Evolutionary conservation across 495 filamentous ascomycete species (phyloP), one percentile per base, ranked within the genome.

Genomic region (Aspergillus cavernicola): DNA sequence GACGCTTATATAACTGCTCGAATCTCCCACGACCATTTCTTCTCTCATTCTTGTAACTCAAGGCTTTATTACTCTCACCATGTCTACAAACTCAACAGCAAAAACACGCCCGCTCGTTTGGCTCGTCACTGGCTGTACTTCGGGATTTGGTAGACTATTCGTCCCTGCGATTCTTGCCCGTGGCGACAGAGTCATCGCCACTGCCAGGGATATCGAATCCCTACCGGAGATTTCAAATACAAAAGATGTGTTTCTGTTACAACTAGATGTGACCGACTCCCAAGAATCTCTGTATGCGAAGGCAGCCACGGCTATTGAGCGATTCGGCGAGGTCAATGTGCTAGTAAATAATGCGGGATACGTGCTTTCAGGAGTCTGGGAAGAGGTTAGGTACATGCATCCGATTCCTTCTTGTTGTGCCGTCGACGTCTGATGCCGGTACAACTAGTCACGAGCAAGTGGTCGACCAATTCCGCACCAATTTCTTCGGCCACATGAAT

Each of bases 151-250:
- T 19, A 3, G 18, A 19, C 36, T 38, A 2, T 38, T 38, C 12
- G 69, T 69, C 15, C 60, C 64, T 13, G 66, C 68, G 4, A 67
- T 77, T 24, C 66, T 76, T n/a, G 59, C 69, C 7, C 68, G 73
- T 18, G 81, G 79, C 1, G 77, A 82, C 64, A 65, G 61, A 42
- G 77, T 79, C 36, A 76, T 84, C 51, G 79, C 79, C 5, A 76
- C 76, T 7, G 74, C 74, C n/a, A 77, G 81, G 23, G 65, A 64
- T n/a, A 43, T 47, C 9, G 8, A 10, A 1, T 16, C 40, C 46
- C 57, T 69, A 19, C 53, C 62, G 1, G 64, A 65, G 35, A 63
- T 79, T 32, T 44, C 62, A 26, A 52, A 66, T 36, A 63, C 76
- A 10, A 53, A 68, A 31, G 60, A 62, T 4, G 60, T 66, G 1